Evolutionary conservation across 192 early-diverging fungal genomes (phyloP).

Genomic region (Phlyctochytrium arcticum): DNA sequence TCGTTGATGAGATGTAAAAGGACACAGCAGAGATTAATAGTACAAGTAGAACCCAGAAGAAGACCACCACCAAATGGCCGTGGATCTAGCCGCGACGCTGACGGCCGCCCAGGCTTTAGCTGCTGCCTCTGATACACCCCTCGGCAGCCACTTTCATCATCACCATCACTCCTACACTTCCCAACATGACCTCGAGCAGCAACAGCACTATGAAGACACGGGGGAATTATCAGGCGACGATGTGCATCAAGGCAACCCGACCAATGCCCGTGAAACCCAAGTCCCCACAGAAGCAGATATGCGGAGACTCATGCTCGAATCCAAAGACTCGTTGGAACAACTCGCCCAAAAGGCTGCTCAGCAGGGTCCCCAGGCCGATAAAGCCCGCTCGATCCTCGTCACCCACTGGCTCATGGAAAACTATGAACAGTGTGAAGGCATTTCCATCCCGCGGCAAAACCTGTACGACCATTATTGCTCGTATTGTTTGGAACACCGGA

Average conservation of each 20-base stretch:
- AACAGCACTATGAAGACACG: constrained; percentile 6
- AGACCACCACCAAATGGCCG: background rate
- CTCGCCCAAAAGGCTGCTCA: constrained; percentile 15
- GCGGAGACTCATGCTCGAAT: constrained; percentile 18
- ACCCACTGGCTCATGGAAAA: constrained; percentile 34
- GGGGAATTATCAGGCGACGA: constrained; percentile 22
- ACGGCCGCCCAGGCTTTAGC: background rate
- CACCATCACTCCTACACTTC: no score
- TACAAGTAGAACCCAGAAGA: no score
- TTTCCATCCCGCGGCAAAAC: constrained; percentile 39
- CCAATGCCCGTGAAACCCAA: constrained; percentile 23
- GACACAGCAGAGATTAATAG: no score
- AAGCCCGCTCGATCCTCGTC: constrained; percentile 23
- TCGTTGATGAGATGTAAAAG: background rate
- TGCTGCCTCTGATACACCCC: background rate
- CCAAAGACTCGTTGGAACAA: constrained; percentile 24
- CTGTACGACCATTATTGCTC: constrained; percentile 46
- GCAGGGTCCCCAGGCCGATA: constrained; percentile 22
- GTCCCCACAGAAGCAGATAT: constrained; percentile 23
- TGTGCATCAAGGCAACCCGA: background rate
- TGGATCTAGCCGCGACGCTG: background rate
- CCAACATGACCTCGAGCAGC: background rate
- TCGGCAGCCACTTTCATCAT: background rate
- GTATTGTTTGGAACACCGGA: constrained; percentile 27
- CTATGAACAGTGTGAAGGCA: constrained; percentile 35